Base-by-base conservation (phyloP, 1,284 basidiomycete species). In the Cryptococcus amylolentus region DNA sequence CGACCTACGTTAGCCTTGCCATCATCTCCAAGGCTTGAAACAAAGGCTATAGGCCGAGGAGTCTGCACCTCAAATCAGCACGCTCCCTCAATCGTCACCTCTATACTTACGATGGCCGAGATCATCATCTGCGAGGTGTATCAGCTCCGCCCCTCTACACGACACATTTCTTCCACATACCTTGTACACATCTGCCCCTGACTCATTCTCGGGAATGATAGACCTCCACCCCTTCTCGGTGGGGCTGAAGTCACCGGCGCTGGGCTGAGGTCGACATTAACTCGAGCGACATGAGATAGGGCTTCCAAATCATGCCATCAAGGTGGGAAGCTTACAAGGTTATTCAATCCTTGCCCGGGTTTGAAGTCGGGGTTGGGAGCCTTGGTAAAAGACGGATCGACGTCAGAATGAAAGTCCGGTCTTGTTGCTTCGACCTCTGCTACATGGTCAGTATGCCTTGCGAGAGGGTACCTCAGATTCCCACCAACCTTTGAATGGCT, bases 21-120 rank as follows among this genome's bases (percentile, higher is more conserved):
- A 47, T 81, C 73, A 2, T 70, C 64, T 13, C 83, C 82, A 18
- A 87, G 57, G 12, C 85, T 84, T 5, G 87, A 88, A 16, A 89
- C 82, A 60, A 90, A 84, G 0, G 85, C 88, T 57, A 89, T 83
- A 2, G 88, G 88, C 42, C 88, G 81, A 13, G 88, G 88, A 0
- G 74, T 73, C 70, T 76, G 38, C 27, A 18, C 16, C 2, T 12
- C 8, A 16, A 39, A 26, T 52, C 38, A 18, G 5, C 20, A 8
- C 27, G 38, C 10, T 45, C 31, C 39, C 3, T 45, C 6, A 5
- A 13, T 16, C 14, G 7, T 16, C 26, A n/a, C n/a, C 27, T 45
- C 20, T 49, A 13, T 14, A 55, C 70, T 59, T 38, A 84, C 76
- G 55, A 88, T 82, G 1, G 82, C 83, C 42, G 85, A 85, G 28